Evolutionary conservation across 148 eudicot species (phyloP).

Genomic region (Fagopyrum esculentum): DNA sequence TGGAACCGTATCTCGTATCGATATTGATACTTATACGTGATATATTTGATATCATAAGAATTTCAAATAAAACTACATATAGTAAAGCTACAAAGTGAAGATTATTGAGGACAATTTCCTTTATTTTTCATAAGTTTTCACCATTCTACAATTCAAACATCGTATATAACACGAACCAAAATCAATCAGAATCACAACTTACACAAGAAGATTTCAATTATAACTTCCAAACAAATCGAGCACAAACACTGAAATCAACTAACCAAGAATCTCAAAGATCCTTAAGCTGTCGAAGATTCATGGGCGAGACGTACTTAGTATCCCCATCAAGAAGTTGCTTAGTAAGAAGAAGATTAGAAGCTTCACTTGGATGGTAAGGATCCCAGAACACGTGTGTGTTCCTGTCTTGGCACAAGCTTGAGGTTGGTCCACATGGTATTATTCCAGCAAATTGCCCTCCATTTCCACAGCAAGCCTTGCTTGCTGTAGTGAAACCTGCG

Average conservation of each 20-base stretch:
- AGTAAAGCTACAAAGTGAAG: too few relatives aligned
- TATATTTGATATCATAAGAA: too few relatives aligned
- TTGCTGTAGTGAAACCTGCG: conserved; percentile 76
- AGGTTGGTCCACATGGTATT: conserved; percentile 76
- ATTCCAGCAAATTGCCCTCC: conserved; percentile 95
- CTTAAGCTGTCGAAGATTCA: conserved; percentile 59
- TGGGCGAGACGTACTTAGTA: conserved; percentile 63
- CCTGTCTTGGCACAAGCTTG: conserved; percentile 75
- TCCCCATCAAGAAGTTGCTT: conserved; percentile 64
- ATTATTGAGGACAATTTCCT: too few relatives aligned
- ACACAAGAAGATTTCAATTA: neutral
- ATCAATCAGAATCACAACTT: neutral
- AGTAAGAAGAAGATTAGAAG: conserved; percentile 72
- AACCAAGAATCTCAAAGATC: neutral
- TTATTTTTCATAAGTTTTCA: too few relatives aligned
- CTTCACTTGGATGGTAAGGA: conserved; percentile 95
- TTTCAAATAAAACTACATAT: too few relatives aligned
- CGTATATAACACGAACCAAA: neutral
- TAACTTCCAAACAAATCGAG: conserved; percentile 3
- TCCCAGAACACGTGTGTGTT: conserved; percentile 95
- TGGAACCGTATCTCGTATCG: too few relatives aligned
- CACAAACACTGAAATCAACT: neutral
- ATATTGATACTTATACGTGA: too few relatives aligned
- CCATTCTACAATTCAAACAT: neutral
- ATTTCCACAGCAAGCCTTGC: conserved; percentile 85